Evolutionary conservation across 1,284 basidiomycete genomes (phyloP), one percentile per base, ranked within the genome.

Genomic region (Earliella scabrosa): DNA sequence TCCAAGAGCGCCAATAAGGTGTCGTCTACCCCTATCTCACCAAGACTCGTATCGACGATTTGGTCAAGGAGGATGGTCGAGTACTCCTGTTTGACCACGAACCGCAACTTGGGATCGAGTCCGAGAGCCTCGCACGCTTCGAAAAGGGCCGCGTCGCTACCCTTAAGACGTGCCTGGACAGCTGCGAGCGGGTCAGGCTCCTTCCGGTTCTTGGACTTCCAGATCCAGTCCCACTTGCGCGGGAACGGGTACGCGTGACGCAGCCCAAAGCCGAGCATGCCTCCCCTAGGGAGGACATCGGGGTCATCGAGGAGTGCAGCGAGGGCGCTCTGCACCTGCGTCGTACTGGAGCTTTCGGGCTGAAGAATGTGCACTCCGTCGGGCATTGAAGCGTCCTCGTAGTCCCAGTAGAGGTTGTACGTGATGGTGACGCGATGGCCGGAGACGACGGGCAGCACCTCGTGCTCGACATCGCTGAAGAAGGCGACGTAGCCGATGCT

Each of bases 401-500:
- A 36, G 8, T 45, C 51, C 43, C 68, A 66, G 50, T 68, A 73
- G 18, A 76, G 67, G 60, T 77, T 73, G 63, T 73, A 80, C 0
- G 77, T 76, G n/a, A 82, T 55, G 3, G 76, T 79, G 39, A 81
- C 66, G 4, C 76, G 70, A 51, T 73, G 69, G 0, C 80, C 79
- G 0, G 69, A 68, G 9, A 50, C 64, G 16, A 82, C 76, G 1
- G 68, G 67, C 0, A 64, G 29, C 9, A 82, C 75, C 59, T 80
- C 77, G 61, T 81, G 76, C 56, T 77, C 75, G 56, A 77, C 71
- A 61, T 80, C 77, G 51, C 75, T 72, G 67, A 69, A 78, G 60
- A 80, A 75, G 1, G 72, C 72, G 38, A 67, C 62, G 52, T 70
- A 78, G 0, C 68, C 71, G 34, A 75, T 50, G 2, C 52, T 20